Base-by-base conservation (phyloP, 2,329 filamentous ascomycete species). In the Fusarium odoratissimum region DNA sequence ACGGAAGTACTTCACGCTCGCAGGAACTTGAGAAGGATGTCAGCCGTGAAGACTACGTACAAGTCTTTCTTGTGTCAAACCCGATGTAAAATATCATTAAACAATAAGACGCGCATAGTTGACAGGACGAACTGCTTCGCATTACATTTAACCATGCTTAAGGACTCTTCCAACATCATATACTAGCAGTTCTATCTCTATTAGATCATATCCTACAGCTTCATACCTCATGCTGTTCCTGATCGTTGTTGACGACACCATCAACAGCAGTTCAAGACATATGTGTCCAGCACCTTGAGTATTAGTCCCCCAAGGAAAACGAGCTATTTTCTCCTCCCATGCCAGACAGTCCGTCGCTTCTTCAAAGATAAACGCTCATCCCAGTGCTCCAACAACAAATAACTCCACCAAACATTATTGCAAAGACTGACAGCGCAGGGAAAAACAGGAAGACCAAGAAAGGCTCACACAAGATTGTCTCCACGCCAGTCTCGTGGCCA, bases 141-240 rank as follows among this genome's bases (percentile, higher is more conserved):
- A 71, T 71, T 74, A 64, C 31, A 37, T 68, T 61, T 60, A 72
- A 38, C 44, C 51, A 38, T 52, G 56, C 41, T 54, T 28, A 55
- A 38, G 51, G n/a, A 23, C 37, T 38, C 63, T 49, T 46, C 28
- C 25, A 63, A 41, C 35, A 54, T 40, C 48, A 37, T 61, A 48
- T 37, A 48, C 56, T 61, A 46, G 41, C 60, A 68, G 58, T 69
- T 74, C 67, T 69, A 73, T 63, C 55, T 75, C 60, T 75, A 71
- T 75, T 71, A 69, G 59, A 62, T 66, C 74, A 72, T 77, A 74
- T 74, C 67, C 75, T 74, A 69, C 71, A 74, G 52, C 64, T 49
- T 74, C 71, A 54, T 72, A 41, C 57, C 56, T 66, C 56, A 65
- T 69, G 60, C 55, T 51, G 49, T 52, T 62, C 63, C 46, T 59